phyloP scores from a whole-genome alignment of 306 rosid species.

The Malus domestica region DNA sequence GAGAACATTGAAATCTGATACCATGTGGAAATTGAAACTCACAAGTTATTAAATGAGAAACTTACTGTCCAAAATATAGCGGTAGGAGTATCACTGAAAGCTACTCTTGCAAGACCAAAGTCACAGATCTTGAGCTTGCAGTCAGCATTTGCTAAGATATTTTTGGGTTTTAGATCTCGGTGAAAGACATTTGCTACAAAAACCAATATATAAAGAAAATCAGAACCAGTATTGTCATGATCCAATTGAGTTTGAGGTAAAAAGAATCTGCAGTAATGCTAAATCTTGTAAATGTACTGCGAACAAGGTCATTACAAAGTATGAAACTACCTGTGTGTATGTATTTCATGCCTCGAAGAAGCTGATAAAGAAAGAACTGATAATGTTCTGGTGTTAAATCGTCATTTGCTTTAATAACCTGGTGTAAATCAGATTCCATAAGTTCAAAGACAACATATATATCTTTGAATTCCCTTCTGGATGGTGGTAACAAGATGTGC shows the following conservation, averaged over 20 bases:
- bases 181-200: constrained; percentile 93
- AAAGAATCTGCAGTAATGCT: neutral
- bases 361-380: constrained; percentile 98
- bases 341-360: constrained; percentile 95
- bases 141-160: constrained; percentile 96
- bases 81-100: constrained; percentile 96
- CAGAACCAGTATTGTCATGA: constrained; percentile 18
- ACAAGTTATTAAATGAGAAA: neutral
- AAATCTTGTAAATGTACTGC: constrained; percentile 8
- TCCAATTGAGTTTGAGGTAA: neutral
- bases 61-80: constrained; percentile 99
- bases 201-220: constrained; percentile 28
- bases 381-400: constrained; percentile 97
- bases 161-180: constrained; percentile 96
- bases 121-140: constrained; percentile 98
- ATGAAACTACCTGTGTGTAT: constrained; percentile 77
- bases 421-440: constrained; percentile 99
- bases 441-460: constrained; percentile 97
- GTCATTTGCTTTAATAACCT: constrained; percentile 98
- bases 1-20: neutral
- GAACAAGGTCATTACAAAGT: constrained; percentile 3
- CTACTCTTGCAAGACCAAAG: constrained; percentile 99
- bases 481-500: constrained; percentile 95
- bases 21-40: neutral
- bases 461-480: constrained; percentile 98